Percentiles rank a stretch among this genome's conserved stretches.
Conservation (phyloP, 2,329 filamentous ascomycete genomes). For the Elsinoe necatrix region DNA sequence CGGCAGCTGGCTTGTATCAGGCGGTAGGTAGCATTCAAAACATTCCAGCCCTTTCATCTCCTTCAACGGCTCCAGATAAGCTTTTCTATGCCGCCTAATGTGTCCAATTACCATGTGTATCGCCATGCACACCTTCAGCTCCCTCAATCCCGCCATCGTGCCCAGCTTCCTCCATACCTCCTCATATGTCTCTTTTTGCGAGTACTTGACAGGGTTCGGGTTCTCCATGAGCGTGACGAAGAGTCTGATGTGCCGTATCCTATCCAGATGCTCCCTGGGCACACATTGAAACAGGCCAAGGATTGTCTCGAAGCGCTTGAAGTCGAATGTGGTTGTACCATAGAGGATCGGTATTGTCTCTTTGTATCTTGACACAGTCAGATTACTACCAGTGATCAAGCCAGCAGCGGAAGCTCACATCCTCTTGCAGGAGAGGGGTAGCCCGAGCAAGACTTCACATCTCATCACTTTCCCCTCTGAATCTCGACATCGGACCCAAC, state of each 20-base stretch:
- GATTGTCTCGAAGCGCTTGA: neutral
- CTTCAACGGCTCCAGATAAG: slow-evolving; percentile 1
- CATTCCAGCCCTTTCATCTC: neutral
- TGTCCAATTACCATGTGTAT: neutral
- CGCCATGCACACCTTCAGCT: slow-evolving; percentile 1
- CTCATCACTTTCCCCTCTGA: neutral
- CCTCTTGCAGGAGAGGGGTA: neutral
- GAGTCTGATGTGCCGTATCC: neutral
- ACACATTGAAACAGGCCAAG: neutral
- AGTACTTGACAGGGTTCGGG: neutral
- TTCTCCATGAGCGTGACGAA: neutral
- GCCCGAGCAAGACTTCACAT: neutral
- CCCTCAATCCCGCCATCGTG: neutral
- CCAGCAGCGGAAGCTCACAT: neutral
- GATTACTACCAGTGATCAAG: neutral
- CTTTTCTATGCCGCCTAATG: neutral
- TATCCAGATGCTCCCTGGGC: neutral
- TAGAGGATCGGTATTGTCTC: neutral
- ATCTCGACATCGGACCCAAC: neutral
- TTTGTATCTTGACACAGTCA: neutral
- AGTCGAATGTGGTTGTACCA: neutral
- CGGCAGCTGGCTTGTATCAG: slow-evolving; percentile 3
- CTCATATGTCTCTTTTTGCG: neutral
- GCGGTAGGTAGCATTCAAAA: slow-evolving; percentile 5
- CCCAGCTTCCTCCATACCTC: slow-evolving; percentile 3